A percentile compares a stretch with the other conserved stretches of the same genome.
Conservation (phyloP, 73 alveolate species). For the Uronychia setigera region DNA sequence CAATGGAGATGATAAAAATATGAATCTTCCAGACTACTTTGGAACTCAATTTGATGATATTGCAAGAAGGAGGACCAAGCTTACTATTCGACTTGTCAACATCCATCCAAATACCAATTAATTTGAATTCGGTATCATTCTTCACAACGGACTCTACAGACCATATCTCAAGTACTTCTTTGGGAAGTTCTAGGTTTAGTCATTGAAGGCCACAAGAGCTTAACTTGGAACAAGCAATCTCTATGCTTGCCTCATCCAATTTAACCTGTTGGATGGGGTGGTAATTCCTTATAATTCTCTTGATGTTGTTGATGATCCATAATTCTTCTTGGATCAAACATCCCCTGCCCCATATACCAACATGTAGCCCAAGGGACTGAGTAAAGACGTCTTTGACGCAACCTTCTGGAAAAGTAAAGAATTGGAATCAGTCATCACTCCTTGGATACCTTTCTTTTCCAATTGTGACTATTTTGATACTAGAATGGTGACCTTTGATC, state of each 20-base stretch:
- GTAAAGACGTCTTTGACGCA: conserved; percentile 62
- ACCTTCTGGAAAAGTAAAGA: conserved; percentile 63
- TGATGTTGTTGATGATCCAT: conserved; percentile 53
- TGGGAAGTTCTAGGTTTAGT: conserved; percentile 14
- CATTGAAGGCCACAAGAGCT: conserved; percentile 29
- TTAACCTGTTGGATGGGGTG: conserved; percentile 23
- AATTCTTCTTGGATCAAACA: conserved; percentile 48
- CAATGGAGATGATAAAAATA: conserved; percentile 6
- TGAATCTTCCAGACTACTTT: conserved; percentile 49
- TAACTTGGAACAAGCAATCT: conserved; percentile 7
- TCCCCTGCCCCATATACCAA: conserved; percentile 20
- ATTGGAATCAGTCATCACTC: conserved; percentile 49
- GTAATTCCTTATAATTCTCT: conserved; percentile 67
- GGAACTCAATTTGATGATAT: conserved; percentile 5
- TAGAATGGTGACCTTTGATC: conserved; percentile 44
- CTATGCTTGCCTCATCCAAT: conserved; percentile 8
- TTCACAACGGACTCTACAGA: conserved; percentile 60
- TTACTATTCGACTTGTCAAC: conserved; percentile 43
- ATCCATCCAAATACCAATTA: conserved; percentile 10
- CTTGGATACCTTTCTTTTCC: conserved; percentile 75
- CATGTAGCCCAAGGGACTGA: conserved; percentile 29
- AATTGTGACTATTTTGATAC: conserved; percentile 69
- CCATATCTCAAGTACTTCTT: conserved; percentile 43
- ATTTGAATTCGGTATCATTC: conserved; percentile 41
- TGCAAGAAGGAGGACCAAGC: conserved; percentile 19